Conservation (phyloP, 345 rosid species). For the Eutrema heterophyllum region DNA sequence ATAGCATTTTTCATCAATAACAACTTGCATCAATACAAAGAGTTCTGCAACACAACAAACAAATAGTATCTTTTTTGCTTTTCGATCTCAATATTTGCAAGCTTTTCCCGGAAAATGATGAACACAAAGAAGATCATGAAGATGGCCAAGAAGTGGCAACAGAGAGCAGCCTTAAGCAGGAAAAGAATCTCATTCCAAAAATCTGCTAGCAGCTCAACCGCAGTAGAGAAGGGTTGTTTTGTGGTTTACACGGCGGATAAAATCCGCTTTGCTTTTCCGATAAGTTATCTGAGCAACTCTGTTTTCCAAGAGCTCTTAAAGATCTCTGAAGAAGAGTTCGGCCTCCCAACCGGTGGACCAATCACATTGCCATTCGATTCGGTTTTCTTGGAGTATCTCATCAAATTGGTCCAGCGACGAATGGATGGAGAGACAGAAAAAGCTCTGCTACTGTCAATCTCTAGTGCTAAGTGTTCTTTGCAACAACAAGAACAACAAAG, state of each 20-base stretch:
- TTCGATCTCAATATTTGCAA: too few relatives aligned
- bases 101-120: not conserved
- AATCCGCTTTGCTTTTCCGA: slow-evolving; percentile 14
- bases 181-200: slow-evolving; percentile 18
- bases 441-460: slow-evolving; percentile 22
- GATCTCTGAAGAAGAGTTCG: slow-evolving; percentile 39
- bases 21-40: not conserved
- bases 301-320: slow-evolving; percentile 32
- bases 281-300: slow-evolving; percentile 14
- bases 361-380: slow-evolving; percentile 38
- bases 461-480: slow-evolving; percentile 8
- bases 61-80: too few relatives aligned
- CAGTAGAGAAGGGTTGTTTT: slow-evolving; percentile 24
- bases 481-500: not conserved
- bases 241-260: slow-evolving; percentile 30
- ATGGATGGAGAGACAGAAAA: slow-evolving; percentile 30
- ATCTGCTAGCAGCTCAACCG: not conserved
- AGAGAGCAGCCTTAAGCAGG: not conserved
- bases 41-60: too few relatives aligned
- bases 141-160: slow-evolving; percentile 28
- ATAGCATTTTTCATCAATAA: not conserved
- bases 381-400: slow-evolving; percentile 20
- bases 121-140: slow-evolving; percentile 15
- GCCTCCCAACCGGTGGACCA: slow-evolving; percentile 22
- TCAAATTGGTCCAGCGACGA: slow-evolving; percentile 11